phyloP scores from a whole-genome alignment of 495 filamentous ascomycete species.

The Podospora anserina region DNA sequence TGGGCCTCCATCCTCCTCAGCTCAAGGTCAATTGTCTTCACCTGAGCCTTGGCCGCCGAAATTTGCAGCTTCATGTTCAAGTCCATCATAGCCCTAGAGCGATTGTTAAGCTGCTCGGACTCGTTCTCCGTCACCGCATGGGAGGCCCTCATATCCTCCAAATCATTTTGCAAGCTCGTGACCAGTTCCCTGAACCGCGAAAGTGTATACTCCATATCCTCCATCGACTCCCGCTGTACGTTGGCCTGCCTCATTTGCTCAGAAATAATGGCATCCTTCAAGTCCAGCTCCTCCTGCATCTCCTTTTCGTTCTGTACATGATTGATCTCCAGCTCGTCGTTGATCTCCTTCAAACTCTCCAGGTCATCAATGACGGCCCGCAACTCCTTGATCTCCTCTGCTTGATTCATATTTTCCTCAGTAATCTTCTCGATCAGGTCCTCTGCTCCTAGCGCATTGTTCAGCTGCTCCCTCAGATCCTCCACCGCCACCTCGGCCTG shows the following conservation, averaged over 20 bases:
- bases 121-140: slow-evolving; percentile 90
- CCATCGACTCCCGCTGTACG: slow-evolving; percentile 69
- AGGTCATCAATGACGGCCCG: slow-evolving; percentile 77
- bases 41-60: slow-evolving; percentile 83
- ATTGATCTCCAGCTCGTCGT: slow-evolving; percentile 90
- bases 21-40: slow-evolving; percentile 90
- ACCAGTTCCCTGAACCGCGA: slow-evolving; percentile 85
- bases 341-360: slow-evolving; percentile 82
- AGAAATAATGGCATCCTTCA: slow-evolving; percentile 68
- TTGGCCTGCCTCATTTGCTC: slow-evolving; percentile 67
- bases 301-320: slow-evolving; percentile 91
- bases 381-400: slow-evolving; percentile 79
- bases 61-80: slow-evolving; percentile 89
- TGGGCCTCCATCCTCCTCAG: slow-evolving; percentile 82
- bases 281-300: slow-evolving; percentile 88
- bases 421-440: slow-evolving; percentile 91
- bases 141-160: slow-evolving; percentile 87
- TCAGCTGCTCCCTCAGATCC: slow-evolving; percentile 85
- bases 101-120: slow-evolving; percentile 76
- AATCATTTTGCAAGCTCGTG: slow-evolving; percentile 75
- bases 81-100: slow-evolving; percentile 91
- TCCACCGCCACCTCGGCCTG: slow-evolving; percentile 74
- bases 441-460: slow-evolving; percentile 81
- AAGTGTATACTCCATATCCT: slow-evolving; percentile 86
- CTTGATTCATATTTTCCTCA: slow-evolving; percentile 75